Percentiles rank a stretch among this genome's conserved stretches.
These are phyloP conservation scores for Petrea volubilis DNA, from an alignment of 257 asterid species.

Conservation along the genomic window DNA sequence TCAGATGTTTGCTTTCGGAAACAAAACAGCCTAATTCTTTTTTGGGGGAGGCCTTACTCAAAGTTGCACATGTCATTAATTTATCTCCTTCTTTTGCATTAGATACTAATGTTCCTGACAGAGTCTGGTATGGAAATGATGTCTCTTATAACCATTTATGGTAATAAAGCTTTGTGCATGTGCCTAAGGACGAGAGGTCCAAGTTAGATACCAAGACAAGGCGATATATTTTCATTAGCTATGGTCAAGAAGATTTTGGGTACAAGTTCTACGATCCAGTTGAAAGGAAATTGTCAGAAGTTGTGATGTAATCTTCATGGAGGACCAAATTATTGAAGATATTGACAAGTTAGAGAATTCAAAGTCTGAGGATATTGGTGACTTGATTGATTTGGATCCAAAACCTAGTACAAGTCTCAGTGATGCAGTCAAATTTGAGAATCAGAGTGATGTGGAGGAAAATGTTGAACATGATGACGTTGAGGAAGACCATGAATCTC, in stretches of 20 bases:
- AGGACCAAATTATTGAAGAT: background rate
- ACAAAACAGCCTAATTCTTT: background rate
- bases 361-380: background rate
- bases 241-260: slow-evolving; percentile 13
- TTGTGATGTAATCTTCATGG: background rate
- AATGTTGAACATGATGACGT: background rate
- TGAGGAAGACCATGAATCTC: background rate
- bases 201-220: background rate
- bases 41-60: background rate
- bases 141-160: background rate
- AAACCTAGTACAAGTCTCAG: background rate
- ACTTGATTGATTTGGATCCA: background rate
- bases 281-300: background rate
- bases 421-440: background rate
- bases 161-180: background rate
- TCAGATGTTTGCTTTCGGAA: background rate
- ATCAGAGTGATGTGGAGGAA: background rate
- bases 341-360: background rate
- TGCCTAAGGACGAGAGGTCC: slow-evolving; percentile 5
- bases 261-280: background rate
- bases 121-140: background rate
- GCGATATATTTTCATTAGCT: background rate
- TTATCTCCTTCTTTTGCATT: background rate
- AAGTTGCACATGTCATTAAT: background rate
- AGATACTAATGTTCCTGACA: background rate